Base-by-base conservation (phyloP, 306 rosid species). In the Elaeagnus macrophylla region DNA sequence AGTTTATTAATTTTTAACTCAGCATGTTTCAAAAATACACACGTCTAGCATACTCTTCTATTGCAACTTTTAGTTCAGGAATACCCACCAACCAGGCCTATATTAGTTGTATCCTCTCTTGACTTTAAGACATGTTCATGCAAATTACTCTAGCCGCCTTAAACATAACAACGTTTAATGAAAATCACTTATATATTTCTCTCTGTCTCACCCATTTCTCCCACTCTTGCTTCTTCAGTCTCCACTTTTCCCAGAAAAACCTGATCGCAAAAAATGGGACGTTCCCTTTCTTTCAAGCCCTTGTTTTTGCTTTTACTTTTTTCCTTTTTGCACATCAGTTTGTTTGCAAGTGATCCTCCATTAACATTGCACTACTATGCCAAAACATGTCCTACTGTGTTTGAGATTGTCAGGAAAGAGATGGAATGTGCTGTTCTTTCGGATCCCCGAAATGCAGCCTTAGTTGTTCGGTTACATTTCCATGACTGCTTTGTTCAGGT, bases 401-500 rank as follows among this genome's bases (percentile, higher is more conserved):
- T 91, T 39, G 83, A 82, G 16, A 51, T 72, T 70, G 66, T 84
- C 41, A 80, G 61, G 74, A 87, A 87, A 77, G 87, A 91, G 64
- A 66, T 72, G 65, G 89, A 91, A 73, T 87, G 95, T 51, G 76
- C 67, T 0, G 89, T 91, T 41, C 79, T 57, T 12, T 62, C 83
- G 12, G 82, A 87, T 66, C 85, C 87, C 1, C 85, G 93, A 4
- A 80, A 71, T 10, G 99, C 99, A 0, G 93, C 99, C 60, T 13
- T 53, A 39, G 46, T 82, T 8, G 67, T 87, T 59, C 82, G 96
- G 9, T 65, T 91, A 41, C 96, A 91, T 57, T 91, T 87, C 75
- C 99, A 91, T 47, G 95, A 91, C 42, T 91, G 96, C 66, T 91
- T 91, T 60, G 74, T 91, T 63, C 96, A 87, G 96, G 99, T 91